phyloP scores from a whole-genome alignment of 2,329 filamentous ascomycete species.

The Cladobotryum protrusum region DNA sequence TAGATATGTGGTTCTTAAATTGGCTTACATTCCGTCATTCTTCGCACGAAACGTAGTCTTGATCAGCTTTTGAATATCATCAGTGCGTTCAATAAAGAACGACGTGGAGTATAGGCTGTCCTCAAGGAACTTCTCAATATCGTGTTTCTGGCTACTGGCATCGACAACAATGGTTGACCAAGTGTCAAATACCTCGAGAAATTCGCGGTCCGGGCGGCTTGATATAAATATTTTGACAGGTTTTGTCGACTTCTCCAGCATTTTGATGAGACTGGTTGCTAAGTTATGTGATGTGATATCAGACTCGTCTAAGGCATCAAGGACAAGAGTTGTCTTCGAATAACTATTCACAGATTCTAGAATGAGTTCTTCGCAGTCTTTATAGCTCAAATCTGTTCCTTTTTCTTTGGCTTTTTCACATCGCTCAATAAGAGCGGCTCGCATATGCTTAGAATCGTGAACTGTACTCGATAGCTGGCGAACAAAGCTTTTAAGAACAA shows the following conservation, averaged over 20 bases:
- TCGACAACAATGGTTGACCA: slow-evolving; percentile 9
- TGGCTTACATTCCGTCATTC: slow-evolving; percentile 3
- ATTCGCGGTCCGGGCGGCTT: slow-evolving; percentile 11
- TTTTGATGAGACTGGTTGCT: slow-evolving; percentile 5
- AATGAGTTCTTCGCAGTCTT: slow-evolving; percentile 10
- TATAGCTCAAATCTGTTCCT: neutral
- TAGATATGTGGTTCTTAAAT: neutral
- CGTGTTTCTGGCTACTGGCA: slow-evolving; percentile 11
- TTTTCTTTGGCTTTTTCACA: slow-evolving; percentile 6
- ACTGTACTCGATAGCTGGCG: slow-evolving; percentile 12
- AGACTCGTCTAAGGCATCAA: slow-evolving; percentile 16
- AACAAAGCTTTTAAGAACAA: slow-evolving; percentile 13
- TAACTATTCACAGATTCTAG: slow-evolving; percentile 7
- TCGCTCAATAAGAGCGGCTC: neutral
- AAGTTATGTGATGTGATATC: slow-evolving; percentile 8
- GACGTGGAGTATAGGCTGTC: slow-evolving; percentile 1
- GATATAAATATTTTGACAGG: slow-evolving; percentile 17
- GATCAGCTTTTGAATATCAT: neutral
- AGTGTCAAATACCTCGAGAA: slow-evolving; percentile 3
- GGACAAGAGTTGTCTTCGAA: slow-evolving; percentile 7
- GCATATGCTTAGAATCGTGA: neutral
- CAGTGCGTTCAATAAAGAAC: neutral
- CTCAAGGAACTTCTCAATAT: slow-evolving; percentile 13
- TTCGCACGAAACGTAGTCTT: neutral
- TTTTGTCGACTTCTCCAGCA: slow-evolving; percentile 3